These are phyloP conservation scores for Diutina pseudorugosa DNA, from an alignment of 1,139 yeast species.

Conservation along the genomic window DNA sequence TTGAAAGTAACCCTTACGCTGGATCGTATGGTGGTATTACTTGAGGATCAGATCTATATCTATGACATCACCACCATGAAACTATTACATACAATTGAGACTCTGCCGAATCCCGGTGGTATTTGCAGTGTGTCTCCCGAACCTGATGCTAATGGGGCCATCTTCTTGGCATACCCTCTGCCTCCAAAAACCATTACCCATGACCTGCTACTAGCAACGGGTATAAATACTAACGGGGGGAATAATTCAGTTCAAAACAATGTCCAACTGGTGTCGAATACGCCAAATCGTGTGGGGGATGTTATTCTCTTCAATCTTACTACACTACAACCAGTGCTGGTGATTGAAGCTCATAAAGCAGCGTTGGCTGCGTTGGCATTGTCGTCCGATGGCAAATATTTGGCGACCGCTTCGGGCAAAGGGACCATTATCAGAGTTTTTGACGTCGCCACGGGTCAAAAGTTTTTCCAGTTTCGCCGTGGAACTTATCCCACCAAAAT, in stretches of 20 bases:
- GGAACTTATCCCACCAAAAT: constrained; percentile 91
- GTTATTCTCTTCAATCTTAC: constrained; percentile 74
- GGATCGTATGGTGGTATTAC: constrained; percentile 58
- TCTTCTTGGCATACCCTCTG: constrained; percentile 79
- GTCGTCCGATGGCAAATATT: constrained; percentile 66
- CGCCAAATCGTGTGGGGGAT: constrained; percentile 62
- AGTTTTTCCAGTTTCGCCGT: constrained; percentile 80
- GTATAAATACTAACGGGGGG: constrained; percentile 35
- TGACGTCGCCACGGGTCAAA: constrained; percentile 70
- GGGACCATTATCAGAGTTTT: constrained; percentile 90
- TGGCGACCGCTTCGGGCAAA: constrained; percentile 92
- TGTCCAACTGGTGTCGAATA: constrained; percentile 31
- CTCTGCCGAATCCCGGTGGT: constrained; percentile 56
- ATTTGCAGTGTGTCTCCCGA: constrained; percentile 58
- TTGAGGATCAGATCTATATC: constrained; percentile 78
- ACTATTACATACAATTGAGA: constrained; percentile 77
- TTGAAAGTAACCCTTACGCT: constrained; percentile 69
- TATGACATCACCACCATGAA: constrained; percentile 87
- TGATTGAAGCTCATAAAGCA: constrained; percentile 88
- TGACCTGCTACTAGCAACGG: constrained; percentile 29
- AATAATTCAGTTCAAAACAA: constrained; percentile 29
- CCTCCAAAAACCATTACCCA: constrained; percentile 46
- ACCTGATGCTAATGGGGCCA: constrained; percentile 27
- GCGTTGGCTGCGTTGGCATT: constrained; percentile 69
- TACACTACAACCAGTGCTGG: constrained; percentile 72